These are phyloP conservation scores for Blepharisma stoltei DNA, from an alignment of 73 alveolate genomes.

Conservation along the genomic window DNA sequence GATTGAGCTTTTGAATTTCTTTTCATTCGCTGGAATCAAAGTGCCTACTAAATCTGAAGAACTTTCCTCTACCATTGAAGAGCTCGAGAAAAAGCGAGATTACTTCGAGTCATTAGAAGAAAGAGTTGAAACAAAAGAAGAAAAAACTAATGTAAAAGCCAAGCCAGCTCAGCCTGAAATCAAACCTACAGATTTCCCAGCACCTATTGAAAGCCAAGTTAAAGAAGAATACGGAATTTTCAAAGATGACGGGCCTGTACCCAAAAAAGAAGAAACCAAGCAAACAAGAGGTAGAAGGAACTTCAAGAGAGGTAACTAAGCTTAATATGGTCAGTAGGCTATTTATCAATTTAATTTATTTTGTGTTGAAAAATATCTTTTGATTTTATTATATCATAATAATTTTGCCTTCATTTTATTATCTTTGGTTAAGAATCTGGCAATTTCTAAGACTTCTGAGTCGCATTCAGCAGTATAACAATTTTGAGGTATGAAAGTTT, in stretches of 20 bases:
- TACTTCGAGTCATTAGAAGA: background rate
- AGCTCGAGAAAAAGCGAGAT: background rate
- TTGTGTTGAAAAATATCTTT: no score
- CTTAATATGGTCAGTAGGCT: no score
- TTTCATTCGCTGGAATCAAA: slow-evolving; percentile 3
- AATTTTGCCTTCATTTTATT: no score
- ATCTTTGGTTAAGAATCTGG: no score
- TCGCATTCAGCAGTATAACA: no score
- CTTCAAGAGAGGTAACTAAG: no score
- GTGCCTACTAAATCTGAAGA: slow-evolving; percentile 1
- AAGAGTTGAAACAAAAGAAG: slow-evolving; percentile 2
- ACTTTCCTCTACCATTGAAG: background rate
- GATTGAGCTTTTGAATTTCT: background rate
- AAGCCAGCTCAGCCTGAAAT: background rate
- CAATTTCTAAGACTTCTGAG: no score
- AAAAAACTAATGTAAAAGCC: background rate
- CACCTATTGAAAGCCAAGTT: background rate
- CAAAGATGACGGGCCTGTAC: slow-evolving; percentile 21
- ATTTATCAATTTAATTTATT: no score
- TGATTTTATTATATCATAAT: no score
- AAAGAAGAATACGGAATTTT: slow-evolving; percentile 8
- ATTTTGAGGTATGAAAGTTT: no score
- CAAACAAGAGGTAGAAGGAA: slow-evolving; percentile 17
- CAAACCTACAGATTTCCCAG: slow-evolving; percentile 12
- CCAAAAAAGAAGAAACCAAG: background rate